These are phyloP conservation scores for Hsuehochloa calcarea DNA, from an alignment of 176 grass and related monocot species.

Conservation along the genomic window DNA sequence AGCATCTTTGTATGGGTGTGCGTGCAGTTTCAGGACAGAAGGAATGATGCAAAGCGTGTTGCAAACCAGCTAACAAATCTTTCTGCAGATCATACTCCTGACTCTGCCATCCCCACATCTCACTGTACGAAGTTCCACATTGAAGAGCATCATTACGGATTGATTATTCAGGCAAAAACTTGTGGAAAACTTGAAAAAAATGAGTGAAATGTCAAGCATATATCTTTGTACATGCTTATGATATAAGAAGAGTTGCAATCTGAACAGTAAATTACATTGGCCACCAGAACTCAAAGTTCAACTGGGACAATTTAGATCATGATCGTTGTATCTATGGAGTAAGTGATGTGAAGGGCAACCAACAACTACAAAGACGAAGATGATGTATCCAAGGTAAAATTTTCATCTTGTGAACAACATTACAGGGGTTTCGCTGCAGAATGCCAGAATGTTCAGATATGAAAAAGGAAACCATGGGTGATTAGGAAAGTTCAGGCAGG, in stretches of 20 bases:
- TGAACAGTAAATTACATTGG: neutral
- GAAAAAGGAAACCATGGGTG: neutral
- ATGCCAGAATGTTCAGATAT: neutral
- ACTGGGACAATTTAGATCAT: neutral
- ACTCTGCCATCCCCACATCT: conserved; percentile 69
- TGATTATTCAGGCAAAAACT: neutral
- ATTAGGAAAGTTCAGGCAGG: neutral
- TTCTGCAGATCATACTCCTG: conserved; percentile 62
- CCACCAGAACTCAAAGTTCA: neutral
- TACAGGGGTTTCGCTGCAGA: neutral
- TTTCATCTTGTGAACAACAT: neutral
- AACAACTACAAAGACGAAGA: neutral
- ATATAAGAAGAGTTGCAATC: neutral
- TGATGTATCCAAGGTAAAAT: neutral
- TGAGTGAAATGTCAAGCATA: neutral
- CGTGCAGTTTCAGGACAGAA: neutral
- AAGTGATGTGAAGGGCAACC: neutral
- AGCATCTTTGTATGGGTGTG: neutral
- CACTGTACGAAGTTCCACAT: conserved; percentile 56
- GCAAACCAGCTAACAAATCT: conserved; percentile 62
- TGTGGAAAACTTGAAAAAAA: neutral
- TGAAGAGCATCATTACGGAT: neutral
- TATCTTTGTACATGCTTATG: neutral
- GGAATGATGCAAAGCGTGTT: neutral
- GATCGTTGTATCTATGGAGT: neutral